Evolutionary conservation across 495 filamentous ascomycete species (phyloP).

Genomic region (Hypoxylon lienhwacheense): DNA sequence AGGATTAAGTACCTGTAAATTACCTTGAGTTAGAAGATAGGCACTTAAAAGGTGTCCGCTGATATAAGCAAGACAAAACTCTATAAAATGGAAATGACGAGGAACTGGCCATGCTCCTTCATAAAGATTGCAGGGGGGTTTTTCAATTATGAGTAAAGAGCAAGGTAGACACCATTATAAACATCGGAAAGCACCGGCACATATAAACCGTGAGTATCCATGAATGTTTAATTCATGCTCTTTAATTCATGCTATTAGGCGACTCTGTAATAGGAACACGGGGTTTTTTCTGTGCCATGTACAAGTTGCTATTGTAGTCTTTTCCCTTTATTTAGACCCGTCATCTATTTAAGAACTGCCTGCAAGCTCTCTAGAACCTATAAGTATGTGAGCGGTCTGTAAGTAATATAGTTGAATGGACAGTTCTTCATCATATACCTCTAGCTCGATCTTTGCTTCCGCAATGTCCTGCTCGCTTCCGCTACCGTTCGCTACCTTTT

Average conservation of each 20-base stretch:
- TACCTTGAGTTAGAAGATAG: no score
- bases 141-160: neutral
- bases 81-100: neutral
- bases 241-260: conserved; percentile 30
- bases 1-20: no score
- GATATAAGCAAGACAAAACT: neutral
- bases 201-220: conserved; percentile 4
- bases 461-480: conserved; percentile 98
- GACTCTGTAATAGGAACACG: conserved; percentile 25
- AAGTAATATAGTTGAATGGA: neutral
- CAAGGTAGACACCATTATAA: conserved; percentile 12
- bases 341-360: conserved; percentile 68
- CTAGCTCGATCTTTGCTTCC: conserved; percentile 97
- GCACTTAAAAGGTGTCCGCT: no score
- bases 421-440: conserved; percentile 61
- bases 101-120: conserved; percentile 1
- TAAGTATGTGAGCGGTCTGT: conserved; percentile 27
- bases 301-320: conserved; percentile 32
- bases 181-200: conserved; percentile 2
- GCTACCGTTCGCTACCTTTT: conserved; percentile 87
- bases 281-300: conserved; percentile 41
- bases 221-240: conserved; percentile 15
- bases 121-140: conserved; percentile 18
- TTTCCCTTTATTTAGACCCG: conserved; percentile 11
- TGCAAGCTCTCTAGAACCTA: conserved; percentile 76